phyloP scores from a whole-genome alignment of 2,329 filamentous ascomycete genomes.

The Podosphaera xanthii region DNA sequence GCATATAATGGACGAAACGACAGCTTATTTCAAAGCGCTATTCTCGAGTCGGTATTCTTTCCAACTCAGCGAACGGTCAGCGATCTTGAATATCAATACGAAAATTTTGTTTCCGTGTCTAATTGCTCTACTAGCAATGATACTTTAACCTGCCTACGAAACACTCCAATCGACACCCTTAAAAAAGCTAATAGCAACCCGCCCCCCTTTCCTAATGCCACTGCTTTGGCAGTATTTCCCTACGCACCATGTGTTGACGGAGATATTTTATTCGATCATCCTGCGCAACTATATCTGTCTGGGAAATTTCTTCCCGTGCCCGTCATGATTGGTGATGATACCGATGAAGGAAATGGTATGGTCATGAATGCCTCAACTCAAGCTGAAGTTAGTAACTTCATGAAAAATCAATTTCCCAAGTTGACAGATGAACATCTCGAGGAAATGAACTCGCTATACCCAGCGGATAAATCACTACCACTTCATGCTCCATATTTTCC shows the following conservation, averaged over 20 bases:
- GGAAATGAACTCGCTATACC: conserved; percentile 12
- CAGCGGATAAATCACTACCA: conserved; percentile 26
- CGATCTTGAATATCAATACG: conserved; percentile 1
- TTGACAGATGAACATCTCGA: not conserved
- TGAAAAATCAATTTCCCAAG: conserved; percentile 1
- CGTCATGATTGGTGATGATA: conserved; percentile 3
- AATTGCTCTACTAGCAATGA: not conserved
- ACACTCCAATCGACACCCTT: not conserved
- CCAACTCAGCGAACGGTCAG: conserved; percentile 1
- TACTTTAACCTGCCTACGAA: not conserved
- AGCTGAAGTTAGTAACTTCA: not conserved
- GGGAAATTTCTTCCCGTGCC: conserved; percentile 2
- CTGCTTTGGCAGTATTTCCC: not conserved
- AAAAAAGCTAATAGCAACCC: not conserved
- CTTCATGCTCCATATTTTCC: conserved; percentile 27
- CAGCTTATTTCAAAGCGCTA: conserved; percentile 28
- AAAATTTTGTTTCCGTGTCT: not conserved
- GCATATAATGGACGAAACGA: conserved; percentile 28
- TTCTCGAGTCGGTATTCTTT: conserved; percentile 23
- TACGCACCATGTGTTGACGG: conserved; percentile 2
- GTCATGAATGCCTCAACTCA: not conserved
- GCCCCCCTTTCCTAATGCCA: conserved; percentile 1
- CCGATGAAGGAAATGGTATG: conserved; percentile 1
- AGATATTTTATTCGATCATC: not conserved
- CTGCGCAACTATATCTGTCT: not conserved